Evolutionary conservation across 306 rosid species (phyloP).

Genomic region (Trichosanthes cucumerina): DNA sequence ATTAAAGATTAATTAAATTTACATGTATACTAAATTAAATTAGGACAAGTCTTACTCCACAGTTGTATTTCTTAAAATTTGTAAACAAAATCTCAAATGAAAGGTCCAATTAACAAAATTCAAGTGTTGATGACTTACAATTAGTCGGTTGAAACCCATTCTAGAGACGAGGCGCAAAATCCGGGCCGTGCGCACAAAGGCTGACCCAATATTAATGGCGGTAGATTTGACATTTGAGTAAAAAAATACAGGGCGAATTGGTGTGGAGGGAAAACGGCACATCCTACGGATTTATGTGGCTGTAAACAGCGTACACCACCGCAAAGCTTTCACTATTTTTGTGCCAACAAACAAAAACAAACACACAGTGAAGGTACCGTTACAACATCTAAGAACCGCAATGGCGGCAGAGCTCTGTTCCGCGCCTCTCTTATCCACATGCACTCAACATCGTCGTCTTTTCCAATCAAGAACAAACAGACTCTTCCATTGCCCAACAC

Average conservation of each 20-base stretch:
- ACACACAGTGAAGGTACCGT: neutral
- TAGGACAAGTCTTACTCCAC: no score
- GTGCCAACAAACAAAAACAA: neutral
- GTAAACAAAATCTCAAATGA: no score
- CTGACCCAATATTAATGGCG: no score
- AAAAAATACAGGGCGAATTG: neutral
- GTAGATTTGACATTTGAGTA: no score
- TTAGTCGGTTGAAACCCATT: no score
- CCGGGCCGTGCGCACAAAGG: no score
- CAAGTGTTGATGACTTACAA: no score
- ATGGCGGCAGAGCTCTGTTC: slow-evolving; percentile 59
- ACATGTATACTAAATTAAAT: no score
- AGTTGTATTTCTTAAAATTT: no score
- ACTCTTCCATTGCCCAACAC: slow-evolving; percentile 16
- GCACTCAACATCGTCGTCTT: slow-evolving; percentile 9
- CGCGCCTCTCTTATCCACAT: slow-evolving; percentile 61
- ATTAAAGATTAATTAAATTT: no score
- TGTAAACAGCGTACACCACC: neutral
- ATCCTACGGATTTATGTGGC: neutral
- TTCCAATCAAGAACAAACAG: slow-evolving; percentile 13
- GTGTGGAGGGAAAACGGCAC: neutral
- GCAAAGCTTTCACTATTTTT: neutral
- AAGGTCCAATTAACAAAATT: no score
- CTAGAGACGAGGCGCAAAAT: no score
- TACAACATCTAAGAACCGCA: neutral